Percentiles rank a stretch among this genome's conserved stretches.
These are phyloP conservation scores for Rhododendron henanense DNA, from an alignment of 148 eudicot genomes.

Conservation along the genomic window DNA sequence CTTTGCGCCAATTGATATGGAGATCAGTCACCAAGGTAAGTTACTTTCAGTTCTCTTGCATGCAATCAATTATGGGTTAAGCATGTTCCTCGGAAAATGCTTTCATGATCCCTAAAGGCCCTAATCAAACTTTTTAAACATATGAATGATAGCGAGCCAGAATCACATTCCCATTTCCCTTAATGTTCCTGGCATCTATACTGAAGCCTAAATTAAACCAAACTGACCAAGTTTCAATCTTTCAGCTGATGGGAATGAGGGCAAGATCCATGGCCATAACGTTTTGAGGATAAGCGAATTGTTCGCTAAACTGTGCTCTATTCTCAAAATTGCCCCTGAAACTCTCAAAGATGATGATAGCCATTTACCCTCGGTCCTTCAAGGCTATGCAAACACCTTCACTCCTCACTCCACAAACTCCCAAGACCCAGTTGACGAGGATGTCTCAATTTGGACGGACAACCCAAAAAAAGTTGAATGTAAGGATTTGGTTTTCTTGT, in stretches of 20 bases:
- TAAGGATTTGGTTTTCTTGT: slow-evolving; percentile 65
- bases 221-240: slow-evolving; percentile 16
- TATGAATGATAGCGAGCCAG: not conserved
- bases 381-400: slow-evolving; percentile 44
- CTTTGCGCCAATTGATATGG: slow-evolving; percentile 60
- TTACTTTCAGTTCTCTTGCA: not conserved
- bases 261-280: slow-evolving; percentile 57
- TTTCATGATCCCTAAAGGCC: not conserved
- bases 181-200: not conserved
- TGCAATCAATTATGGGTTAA: not conserved
- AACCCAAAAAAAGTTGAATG: slow-evolving; percentile 43
- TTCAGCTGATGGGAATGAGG: slow-evolving; percentile 40
- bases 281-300: slow-evolving; percentile 66
- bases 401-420: slow-evolving; percentile 25
- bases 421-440: slow-evolving; percentile 34
- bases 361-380: slow-evolving; percentile 26
- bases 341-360: slow-evolving; percentile 17
- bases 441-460: slow-evolving; percentile 42
- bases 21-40: slow-evolving; percentile 69
- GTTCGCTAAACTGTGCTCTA: slow-evolving; percentile 66
- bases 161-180: not conserved
- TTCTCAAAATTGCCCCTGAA: slow-evolving; percentile 38
- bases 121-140: not conserved
- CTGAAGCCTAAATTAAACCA: not conserved
- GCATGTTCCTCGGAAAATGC: not conserved